Percentiles rank a stretch among this genome's conserved stretches.
phyloP scores from a whole-genome alignment of 2,329 filamentous ascomycete species.

The Hyphodiscus sp. region DNA sequence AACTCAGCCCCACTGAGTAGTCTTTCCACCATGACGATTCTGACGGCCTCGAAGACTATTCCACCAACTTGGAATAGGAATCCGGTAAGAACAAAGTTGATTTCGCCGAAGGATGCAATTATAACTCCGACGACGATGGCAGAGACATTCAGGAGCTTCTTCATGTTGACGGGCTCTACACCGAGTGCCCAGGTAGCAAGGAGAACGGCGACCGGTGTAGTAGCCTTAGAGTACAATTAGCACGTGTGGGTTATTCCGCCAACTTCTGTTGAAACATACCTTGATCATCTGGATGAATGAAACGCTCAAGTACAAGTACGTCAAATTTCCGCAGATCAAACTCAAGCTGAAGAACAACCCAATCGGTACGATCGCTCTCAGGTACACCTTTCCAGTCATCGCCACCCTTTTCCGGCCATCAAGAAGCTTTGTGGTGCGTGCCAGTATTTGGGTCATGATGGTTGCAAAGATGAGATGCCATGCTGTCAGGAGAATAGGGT shows the following conservation, averaged over 20 bases:
- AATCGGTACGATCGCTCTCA: constrained; percentile 90
- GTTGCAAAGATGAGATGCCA: constrained; percentile 94
- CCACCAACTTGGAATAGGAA: constrained; percentile 75
- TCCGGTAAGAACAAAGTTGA: constrained; percentile 78
- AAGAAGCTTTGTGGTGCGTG: constrained; percentile 80
- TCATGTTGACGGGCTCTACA: constrained; percentile 70
- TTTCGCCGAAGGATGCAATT: constrained; percentile 91
- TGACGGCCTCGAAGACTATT: constrained; percentile 75
- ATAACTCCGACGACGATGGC: constrained; percentile 92
- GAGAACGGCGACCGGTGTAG: constrained; percentile 88
- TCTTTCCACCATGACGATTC: constrained; percentile 78
- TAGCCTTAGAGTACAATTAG: constrained; percentile 54
- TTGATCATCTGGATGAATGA: constrained; percentile 99
- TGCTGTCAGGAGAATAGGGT: constrained; percentile 80
- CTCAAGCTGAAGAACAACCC: constrained; percentile 93
- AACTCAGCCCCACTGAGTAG: constrained; percentile 76
- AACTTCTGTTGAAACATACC: constrained; percentile 41
- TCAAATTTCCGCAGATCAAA: constrained; percentile 93
- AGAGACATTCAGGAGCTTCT: constrained; percentile 86
- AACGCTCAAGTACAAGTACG: constrained; percentile 91
- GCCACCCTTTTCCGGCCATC: constrained; percentile 94
- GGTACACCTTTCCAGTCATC: constrained; percentile 91
- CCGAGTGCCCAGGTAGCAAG: constrained; percentile 84
- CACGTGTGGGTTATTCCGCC: neutral
- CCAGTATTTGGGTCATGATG: constrained; percentile 87